phyloP scores from a whole-genome alignment of 805 yeast species.

The Cyberlindnera lachancei region DNA sequence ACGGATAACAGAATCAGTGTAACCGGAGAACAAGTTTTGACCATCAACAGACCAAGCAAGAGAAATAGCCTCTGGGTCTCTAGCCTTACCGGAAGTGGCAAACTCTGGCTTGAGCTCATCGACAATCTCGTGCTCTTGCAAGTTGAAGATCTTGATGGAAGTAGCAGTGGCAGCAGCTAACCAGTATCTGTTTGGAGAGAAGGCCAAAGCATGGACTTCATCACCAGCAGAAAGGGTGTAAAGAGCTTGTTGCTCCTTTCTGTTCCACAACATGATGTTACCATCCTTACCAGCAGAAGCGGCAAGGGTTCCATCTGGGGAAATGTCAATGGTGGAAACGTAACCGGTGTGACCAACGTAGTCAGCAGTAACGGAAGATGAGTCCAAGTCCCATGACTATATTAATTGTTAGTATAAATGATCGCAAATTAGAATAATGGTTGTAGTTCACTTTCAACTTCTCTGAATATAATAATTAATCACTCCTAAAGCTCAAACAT shows the following conservation, averaged over 20 bases:
- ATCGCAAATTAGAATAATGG: neutral
- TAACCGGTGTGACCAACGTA: constrained; percentile 99
- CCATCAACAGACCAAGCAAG: constrained; percentile 99
- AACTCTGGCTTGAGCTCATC: constrained; percentile 99
- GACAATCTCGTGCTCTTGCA: constrained; percentile 87
- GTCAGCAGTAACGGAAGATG: constrained; percentile 85
- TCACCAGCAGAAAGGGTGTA: constrained; percentile 94
- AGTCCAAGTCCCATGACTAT: constrained; percentile 90
- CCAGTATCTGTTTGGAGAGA: constrained; percentile 99
- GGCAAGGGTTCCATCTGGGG: constrained; percentile 99
- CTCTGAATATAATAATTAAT: too few relatives aligned
- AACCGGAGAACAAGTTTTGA: constrained; percentile 99
- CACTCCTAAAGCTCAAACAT: constrained; percentile 27
- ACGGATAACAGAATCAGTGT: constrained; percentile 99
- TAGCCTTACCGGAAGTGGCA: constrained; percentile 78
- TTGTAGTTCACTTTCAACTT: neutral
- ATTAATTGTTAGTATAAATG: constrained; percentile 37
- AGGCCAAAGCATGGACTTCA: constrained; percentile 96
- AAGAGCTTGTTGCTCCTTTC: constrained; percentile 74
- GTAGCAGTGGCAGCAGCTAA: constrained; percentile 98
- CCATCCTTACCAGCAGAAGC: constrained; percentile 99
- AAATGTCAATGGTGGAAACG: constrained; percentile 92
- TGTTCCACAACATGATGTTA: constrained; percentile 96
- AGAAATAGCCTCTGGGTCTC: constrained; percentile 97
- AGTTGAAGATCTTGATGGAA: constrained; percentile 96